Evolutionary conservation across 352 stramenopile species (phyloP).

Genomic region (Phytophthora cryptogea): DNA sequence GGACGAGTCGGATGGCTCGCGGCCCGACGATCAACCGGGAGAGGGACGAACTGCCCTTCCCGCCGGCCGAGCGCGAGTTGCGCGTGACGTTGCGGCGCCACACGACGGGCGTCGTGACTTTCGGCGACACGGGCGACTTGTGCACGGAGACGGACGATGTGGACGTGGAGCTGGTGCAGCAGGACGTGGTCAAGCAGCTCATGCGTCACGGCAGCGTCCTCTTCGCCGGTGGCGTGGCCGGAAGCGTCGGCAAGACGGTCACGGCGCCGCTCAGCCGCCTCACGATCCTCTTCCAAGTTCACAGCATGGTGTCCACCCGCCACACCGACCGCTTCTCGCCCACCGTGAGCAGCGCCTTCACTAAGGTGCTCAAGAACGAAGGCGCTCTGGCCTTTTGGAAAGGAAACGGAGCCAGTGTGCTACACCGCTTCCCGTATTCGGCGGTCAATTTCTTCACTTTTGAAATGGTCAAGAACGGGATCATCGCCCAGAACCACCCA

Average conservation of each 20-base stretch:
- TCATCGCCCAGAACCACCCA: constrained; percentile 69
- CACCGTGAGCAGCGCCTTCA: constrained; percentile 75
- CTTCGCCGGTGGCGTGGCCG: constrained; percentile 92
- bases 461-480: constrained; percentile 88
- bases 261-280: constrained; percentile 94
- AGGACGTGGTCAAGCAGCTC: constrained; percentile 71
- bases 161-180: constrained; percentile 73
- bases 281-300: constrained; percentile 97
- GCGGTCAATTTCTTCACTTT: constrained; percentile 98
- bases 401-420: constrained; percentile 94
- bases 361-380: constrained; percentile 94
- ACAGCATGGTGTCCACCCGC: constrained; percentile 93
- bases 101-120: constrained; percentile 82
- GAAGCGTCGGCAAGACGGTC: constrained; percentile 95
- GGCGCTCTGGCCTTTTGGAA: constrained; percentile 94
- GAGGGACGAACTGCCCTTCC: constrained; percentile 18
- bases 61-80: constrained; percentile 29
- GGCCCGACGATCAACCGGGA: constrained; percentile 33
- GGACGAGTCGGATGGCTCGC: constrained; percentile 27
- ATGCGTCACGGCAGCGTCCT: constrained; percentile 80
- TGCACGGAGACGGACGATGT: constrained; percentile 83
- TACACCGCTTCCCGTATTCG: constrained; percentile 97
- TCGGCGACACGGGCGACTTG: constrained; percentile 77
- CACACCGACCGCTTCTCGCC: constrained; percentile 86
- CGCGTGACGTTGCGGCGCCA: constrained; percentile 71